Base-by-base conservation (phyloP, 1,139 yeast genomes). In the Zygosaccharomyces sapae region DNA sequence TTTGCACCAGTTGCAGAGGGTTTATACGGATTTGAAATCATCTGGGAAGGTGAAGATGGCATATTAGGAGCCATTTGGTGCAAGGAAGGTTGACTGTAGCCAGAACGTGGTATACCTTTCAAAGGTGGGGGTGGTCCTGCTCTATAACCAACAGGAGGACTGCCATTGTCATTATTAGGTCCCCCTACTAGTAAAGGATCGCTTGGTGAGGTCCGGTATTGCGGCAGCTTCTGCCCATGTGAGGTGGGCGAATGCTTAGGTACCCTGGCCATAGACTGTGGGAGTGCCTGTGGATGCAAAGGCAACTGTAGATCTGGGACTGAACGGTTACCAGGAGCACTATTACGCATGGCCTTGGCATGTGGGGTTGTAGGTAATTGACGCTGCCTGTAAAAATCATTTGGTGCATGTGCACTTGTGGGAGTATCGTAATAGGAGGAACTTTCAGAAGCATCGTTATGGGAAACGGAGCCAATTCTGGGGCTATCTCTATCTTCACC, bases 401-500 rank as follows among this genome's bases (percentile, higher is more conserved):
- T 12, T 4, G 41, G 33, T n/a, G 24, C 24, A 16, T 38, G 41
- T 9, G 41, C 41, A 38, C 41, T 38, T n/a, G 31, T 13, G 12
- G 41, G 41, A 4, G 34, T 38, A 10, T 38, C 41, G 31, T 38
- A 38, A 27, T 38, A 16, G 8, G 41, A 38, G 8, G 41, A 38
- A 16, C 41, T 38, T 33, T 38, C 41, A 33, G 41, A 38, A 5
- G n/a, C 27, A 13, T 37, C 16, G 30, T 37, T 19, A 27, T 38
- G 31, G 4, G 31, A 13, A 38, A 27, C 24, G 13, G 41, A 33
- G 5, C 41, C 41, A 27, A 38, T 22, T 16, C 37, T 38, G 9
- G 47, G 43, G 29, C 45, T 46, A 22, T 33, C 40, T 13, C 25
- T 20, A 20, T 47, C 52, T 20, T 44, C 47, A 16, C 42, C 34